A percentile compares a stretch with the other conserved stretches of the same genome.
These are phyloP conservation scores for Thelephora terrestris DNA, from an alignment of 1,284 basidiomycete genomes.

Conservation along the genomic window DNA sequence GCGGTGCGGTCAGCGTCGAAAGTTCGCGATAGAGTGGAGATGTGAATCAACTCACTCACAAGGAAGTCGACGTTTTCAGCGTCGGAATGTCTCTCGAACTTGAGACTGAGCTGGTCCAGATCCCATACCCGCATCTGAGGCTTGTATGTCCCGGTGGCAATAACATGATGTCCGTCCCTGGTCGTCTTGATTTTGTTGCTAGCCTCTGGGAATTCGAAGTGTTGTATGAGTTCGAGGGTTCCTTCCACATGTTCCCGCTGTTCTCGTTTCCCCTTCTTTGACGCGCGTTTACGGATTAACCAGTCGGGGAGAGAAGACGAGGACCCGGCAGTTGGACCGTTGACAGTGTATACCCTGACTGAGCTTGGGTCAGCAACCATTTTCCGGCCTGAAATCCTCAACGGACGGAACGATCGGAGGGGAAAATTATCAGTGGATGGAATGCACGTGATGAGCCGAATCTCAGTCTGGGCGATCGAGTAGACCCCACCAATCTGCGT, in stretches of 20 bases:
- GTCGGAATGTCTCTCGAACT: slow-evolving; percentile 95
- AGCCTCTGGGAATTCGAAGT: slow-evolving; percentile 96
- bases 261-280: slow-evolving; percentile 51
- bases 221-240: slow-evolving; percentile 82
- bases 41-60: slow-evolving; percentile 57
- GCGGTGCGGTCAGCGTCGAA: slow-evolving; percentile 1
- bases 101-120: slow-evolving; percentile 84
- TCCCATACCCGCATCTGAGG: slow-evolving; percentile 97
- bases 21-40: background rate
- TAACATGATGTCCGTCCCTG: slow-evolving; percentile 82
- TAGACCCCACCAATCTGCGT: too few relatives aligned
- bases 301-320: slow-evolving; percentile 84
- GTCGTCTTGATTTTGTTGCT: slow-evolving; percentile 89
- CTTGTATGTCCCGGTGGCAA: slow-evolving; percentile 97
- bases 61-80: slow-evolving; percentile 97
- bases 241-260: slow-evolving; percentile 63
- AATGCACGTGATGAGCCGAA: too few relatives aligned
- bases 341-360: slow-evolving; percentile 86
- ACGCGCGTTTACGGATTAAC: slow-evolving; percentile 66
- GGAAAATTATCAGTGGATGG: background rate
- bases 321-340: slow-evolving; percentile 75
- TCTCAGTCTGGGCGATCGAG: too few relatives aligned
- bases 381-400: background rate
- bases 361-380: slow-evolving; percentile 19
- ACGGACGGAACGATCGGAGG: background rate